Evolutionary conservation across 1,284 basidiomycete species (phyloP), one percentile per base, ranked within the genome.

Genomic region (Ustilago curta): DNA sequence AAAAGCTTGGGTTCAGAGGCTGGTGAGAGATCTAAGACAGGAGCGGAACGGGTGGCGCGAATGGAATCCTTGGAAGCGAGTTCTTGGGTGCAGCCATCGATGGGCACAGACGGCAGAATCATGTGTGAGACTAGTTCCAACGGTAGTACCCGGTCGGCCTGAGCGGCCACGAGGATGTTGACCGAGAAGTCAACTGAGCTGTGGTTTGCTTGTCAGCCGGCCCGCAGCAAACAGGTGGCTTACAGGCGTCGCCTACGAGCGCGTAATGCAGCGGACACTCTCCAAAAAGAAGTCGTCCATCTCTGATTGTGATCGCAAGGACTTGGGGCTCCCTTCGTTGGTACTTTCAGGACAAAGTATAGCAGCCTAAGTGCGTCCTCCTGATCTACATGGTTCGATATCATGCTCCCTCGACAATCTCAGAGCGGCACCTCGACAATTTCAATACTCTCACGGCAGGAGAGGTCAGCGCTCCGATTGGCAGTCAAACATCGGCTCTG

Each of bases 201-300:
- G 48, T 49, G 29, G 4, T 19, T 7, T 43, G 42, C 48, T 59
- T 35, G 55, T 64, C 62, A 64, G 43, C 56, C 21, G 55, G 61
- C 42, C 51, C 23, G 62, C 56, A 58, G 55, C 25, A 0, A 42
- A 50, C 62, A 64, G 62, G 29, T 29, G 12, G 12, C 21, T 29
- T 18, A 7, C 27, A 27, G 16, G 7, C 16, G 35, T 16, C 35
- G 2, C 6, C 6, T 37, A 14, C 14, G 14, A 37, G 6, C 11
- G 8, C 11, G 8, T 8, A 2, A 8, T 32, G 35, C 12, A 4
- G 35, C 35, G 35, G 16, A 37, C 3, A 12, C 35, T 37, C 12
- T 37, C 14, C 3, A 14, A 16, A 14, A 16, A 37, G 35, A 2
- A 32, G 11, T 32, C 31, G 31, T 8, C 2, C 35, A 3, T 3